Base-by-base conservation (phyloP, 805 yeast species). In the Metschnikowia proteae region DNA sequence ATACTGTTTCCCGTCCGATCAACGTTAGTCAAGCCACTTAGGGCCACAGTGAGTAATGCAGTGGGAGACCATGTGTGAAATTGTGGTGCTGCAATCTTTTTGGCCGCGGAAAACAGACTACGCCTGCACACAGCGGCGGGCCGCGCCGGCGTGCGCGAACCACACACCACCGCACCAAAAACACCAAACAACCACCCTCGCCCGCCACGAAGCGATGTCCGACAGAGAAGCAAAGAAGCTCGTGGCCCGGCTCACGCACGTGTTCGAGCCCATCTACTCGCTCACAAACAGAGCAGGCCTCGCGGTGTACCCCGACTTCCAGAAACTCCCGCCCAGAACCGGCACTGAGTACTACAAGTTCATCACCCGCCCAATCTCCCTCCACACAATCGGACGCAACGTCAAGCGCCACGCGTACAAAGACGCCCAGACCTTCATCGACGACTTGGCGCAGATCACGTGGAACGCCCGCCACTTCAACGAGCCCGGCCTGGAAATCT, bases 381-480 rank as follows among this genome's bases (percentile, higher is more conserved):
- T 91, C 54, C 82, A 83, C 56, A 82, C 85, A 53, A 79, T 91
- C 49, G 82, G 79, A 49, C 78, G 82, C 55, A 75, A 79, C 50
- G 66, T 87, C 32, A 80, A 80, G 50, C 71, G 75, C 36, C 67
- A 65, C 43, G 68, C 67, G 51, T 91, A 90, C 68, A 63, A 69
- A 4, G 73, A 73, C 40, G 80, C 88, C 0, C 86, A 83, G 57
- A 83, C 81, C 39, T 90, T 88, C 64, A 69, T 91, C 33, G 77
- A 73, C 49, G 97, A 91, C 64, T 63, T 91, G 50, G 88, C 85
- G 0, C 95, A 88, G 64, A 86, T 92, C 45, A 79, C 88, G 1
- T 88, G 96, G 90, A 92, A 92, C 62, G 97, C 97, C 3, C 80
- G 88, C 51, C 79, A 84, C 41, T 92, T 84, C 66, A 92, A 92